These are phyloP conservation scores for Daldinia grandis DNA, from an alignment of 495 filamentous ascomycete species.

Conservation along the genomic window DNA sequence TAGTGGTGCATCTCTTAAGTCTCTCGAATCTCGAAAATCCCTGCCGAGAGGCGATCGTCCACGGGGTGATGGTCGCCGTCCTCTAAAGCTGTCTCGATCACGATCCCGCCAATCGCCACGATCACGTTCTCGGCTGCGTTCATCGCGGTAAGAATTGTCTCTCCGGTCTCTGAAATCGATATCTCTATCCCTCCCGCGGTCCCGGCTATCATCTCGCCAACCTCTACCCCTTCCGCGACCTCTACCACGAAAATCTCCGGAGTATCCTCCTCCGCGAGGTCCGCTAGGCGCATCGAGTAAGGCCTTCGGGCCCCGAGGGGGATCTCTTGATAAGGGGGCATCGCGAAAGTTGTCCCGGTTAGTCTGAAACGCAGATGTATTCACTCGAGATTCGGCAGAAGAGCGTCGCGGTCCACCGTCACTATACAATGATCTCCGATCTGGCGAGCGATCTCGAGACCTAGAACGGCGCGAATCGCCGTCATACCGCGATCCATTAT, in stretches of 20 bases:
- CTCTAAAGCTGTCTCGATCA: slow-evolving; percentile 55
- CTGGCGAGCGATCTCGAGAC: slow-evolving; percentile 68
- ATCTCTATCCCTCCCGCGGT: slow-evolving; percentile 67
- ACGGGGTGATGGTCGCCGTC: slow-evolving; percentile 57
- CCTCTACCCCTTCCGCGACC: slow-evolving; percentile 58
- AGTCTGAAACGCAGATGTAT: slow-evolving; percentile 55
- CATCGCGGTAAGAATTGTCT: slow-evolving; percentile 58
- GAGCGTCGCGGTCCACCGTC: slow-evolving; percentile 59
- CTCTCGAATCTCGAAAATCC: slow-evolving; percentile 49
- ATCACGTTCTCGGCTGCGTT: slow-evolving; percentile 58
- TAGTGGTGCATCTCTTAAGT: slow-evolving; percentile 53
- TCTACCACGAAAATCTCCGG: slow-evolving; percentile 57
- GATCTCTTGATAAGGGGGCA: slow-evolving; percentile 53
- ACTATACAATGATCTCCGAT: slow-evolving; percentile 58
- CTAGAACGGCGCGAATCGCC: slow-evolving; percentile 59
- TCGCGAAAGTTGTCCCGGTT: slow-evolving; percentile 61
- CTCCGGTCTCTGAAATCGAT: slow-evolving; percentile 61
- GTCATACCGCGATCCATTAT: slow-evolving; percentile 56
- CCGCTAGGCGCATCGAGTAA: slow-evolving; percentile 71
- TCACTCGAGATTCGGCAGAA: slow-evolving; percentile 59
- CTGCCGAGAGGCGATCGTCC: slow-evolving; percentile 55
- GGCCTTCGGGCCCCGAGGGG: slow-evolving; percentile 76
- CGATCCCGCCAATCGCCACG: slow-evolving; percentile 52
- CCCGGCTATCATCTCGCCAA: slow-evolving; percentile 68
- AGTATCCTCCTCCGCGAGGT: slow-evolving; percentile 58